Evolutionary conservation across 805 yeast species (phyloP), one percentile per base, ranked within the genome.

Genomic region (Ogataea pini): DNA sequence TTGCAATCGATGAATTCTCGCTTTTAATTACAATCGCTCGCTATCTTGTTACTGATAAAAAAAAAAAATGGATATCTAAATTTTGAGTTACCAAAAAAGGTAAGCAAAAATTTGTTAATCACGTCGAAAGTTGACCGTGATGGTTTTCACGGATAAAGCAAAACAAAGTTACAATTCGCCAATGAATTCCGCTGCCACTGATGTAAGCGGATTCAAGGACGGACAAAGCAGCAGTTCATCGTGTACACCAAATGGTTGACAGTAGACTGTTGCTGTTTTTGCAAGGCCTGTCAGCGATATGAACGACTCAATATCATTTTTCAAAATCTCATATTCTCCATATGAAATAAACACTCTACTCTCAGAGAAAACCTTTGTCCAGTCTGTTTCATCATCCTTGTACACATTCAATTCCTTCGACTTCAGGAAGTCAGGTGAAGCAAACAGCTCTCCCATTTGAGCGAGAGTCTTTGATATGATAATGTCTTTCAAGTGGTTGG

Each of bases 261-360:
- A 32, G 27, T 40, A 42, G 12, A 46, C 18, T 7, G 36, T 36
- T n/a, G 46, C 45, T 10, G 32, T 24, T 3, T 28, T 27, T 8
- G 22, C 42, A 16, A 46, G 22, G 4, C 38, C 38, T 8, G 46
- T 44, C 9, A 39, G n/a, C 17, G 13, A 9, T 9, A 31, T 9
- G 24, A 42, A 42, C 14, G 18, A 6, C 9, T 22, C 7, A 16
- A 47, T 39, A 18, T 43, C 44, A 13, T 36, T 47, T 19, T 24
- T 24, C 14, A 38, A 18, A 5, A 47, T 47, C 25, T 47, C 50
- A 16, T 38, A 24, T 36, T 47, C 45, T 3, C 47, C 50, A 19
- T 47, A 43, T 13, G 50, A 42, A 17, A 47, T 36, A 25, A 32
- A 43, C 3, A 39, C 38, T 19, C 42, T 47, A 7, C 25, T 24